Base-by-base conservation (phyloP, 257 asterid genomes). In the Fraxinus cuspidata region DNA sequence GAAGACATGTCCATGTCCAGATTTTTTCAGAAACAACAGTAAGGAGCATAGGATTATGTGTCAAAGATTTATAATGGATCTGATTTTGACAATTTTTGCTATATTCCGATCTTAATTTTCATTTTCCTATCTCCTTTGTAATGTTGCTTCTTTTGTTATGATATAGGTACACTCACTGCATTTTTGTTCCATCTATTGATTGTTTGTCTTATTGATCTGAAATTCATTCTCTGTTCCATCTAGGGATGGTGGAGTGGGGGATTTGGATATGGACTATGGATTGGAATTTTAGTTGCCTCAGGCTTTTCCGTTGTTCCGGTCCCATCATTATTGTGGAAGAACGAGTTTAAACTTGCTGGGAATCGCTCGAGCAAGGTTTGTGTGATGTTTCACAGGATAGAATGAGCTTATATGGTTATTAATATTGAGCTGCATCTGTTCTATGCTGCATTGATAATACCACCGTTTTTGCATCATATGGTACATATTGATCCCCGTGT, bases 221-320 rank as follows among this genome's bases (percentile, higher is more conserved):
- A 71, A 35, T 66, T 37, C 47, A 31, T 21, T 19, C 77, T 82
- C 63, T 78, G 56, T 75, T 71, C 79, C 76, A 64, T 82, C 56
- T n/a, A 91, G 98, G 98, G 97, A 76, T 91, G 98, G 98, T 91
- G 97, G 96, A 85, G 94, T 73, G 93, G 96, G 29, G 98, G 98
- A 88, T 93, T 90, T 78, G 97, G 93, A 70, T 91, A 93, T 73
- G 97, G 98, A 70, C 73, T 91, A 31, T 93, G 98, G 97, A 92
- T 93, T 74, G 98, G 98, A 60, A 79, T 86, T 82, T 78, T 86
- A 78, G 97, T 91, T 74, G 93, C 98, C 69, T 93, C 94, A 2
- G 98, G 98, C 71, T 90, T 89, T 85, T 84, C 90, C 65, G 97
- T 93, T 47, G 89, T 88, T 83, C 98, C 97, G 4, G 93, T 93